Percentiles rank a stretch among this genome's conserved stretches.
Evolutionary conservation across 2,329 filamentous ascomycete species (phyloP).

Genomic region (Clonostachys rhizophaga): DNA sequence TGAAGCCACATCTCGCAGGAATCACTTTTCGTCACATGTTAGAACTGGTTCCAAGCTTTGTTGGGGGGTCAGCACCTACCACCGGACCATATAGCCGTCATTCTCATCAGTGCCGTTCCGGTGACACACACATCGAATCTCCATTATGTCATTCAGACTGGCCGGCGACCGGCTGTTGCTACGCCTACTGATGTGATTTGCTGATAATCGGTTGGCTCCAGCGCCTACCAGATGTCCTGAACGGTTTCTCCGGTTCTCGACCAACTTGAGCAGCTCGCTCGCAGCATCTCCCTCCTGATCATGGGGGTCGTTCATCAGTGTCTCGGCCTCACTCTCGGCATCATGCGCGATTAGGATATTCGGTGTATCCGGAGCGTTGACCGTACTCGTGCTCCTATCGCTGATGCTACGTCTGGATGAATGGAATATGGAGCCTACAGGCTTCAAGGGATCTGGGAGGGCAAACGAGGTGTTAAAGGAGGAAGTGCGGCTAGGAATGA

Average conservation of each 20-base stretch:
- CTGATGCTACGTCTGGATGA: constrained; percentile 41
- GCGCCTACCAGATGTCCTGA: background rate
- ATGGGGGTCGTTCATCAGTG: constrained; percentile 41
- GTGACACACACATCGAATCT: constrained; percentile 54
- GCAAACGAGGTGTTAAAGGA: constrained; percentile 51
- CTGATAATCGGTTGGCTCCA: constrained; percentile 20
- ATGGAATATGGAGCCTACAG: constrained; percentile 42
- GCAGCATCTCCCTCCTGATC: constrained; percentile 47
- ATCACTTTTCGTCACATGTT: constrained; percentile 35
- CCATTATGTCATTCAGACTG: constrained; percentile 26
- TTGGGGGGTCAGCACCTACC: constrained; percentile 28
- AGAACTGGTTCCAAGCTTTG: too few species aligned
- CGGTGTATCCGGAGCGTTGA: constrained; percentile 14
- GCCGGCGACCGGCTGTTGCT: background rate
- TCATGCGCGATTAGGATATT: constrained; percentile 29
- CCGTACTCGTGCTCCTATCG: constrained; percentile 39
- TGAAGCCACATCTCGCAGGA: constrained; percentile 64
- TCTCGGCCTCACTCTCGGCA: constrained; percentile 55
- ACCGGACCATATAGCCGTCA: constrained; percentile 57
- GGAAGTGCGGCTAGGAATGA: constrained; percentile 55
- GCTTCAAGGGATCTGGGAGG: constrained; percentile 46
- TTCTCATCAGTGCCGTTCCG: constrained; percentile 35
- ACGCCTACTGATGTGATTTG: constrained; percentile 41
- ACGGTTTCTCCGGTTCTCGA: constrained; percentile 38
- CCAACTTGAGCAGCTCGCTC: constrained; percentile 55